A percentile compares a stretch with the other conserved stretches of the same genome.
These are phyloP conservation scores for Debaryomyces subglobosus DNA, from an alignment of 1,139 yeast species.

Conservation along the genomic window DNA sequence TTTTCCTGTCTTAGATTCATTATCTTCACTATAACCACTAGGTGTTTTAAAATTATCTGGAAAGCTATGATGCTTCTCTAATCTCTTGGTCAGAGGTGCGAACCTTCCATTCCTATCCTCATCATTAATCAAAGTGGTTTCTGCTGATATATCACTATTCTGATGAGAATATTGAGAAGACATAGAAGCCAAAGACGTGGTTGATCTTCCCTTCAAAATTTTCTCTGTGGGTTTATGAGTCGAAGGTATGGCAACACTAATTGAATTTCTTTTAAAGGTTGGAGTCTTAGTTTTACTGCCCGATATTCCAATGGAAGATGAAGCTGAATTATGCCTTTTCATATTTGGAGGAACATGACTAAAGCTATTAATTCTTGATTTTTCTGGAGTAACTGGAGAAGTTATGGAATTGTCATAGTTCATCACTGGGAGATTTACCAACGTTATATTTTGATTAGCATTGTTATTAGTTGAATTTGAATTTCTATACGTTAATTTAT, in stretches of 20 bases:
- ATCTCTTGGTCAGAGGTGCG: conserved; percentile 7
- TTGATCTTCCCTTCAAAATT: conserved; percentile 29
- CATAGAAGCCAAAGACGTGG: conserved; percentile 31
- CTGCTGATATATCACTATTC: conserved; percentile 5
- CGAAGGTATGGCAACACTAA: conserved; percentile 24
- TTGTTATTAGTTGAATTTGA: conserved; percentile 7
- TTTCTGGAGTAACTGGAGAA: conserved; percentile 16
- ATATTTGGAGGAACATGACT: conserved; percentile 19
- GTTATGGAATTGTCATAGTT: conserved; percentile 14
- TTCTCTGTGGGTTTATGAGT: conserved; percentile 8
- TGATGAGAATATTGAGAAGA: conserved; percentile 6
- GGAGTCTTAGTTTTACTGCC: conserved; percentile 14
- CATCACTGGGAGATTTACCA: conserved; percentile 31
- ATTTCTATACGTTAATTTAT: conserved; percentile 19
- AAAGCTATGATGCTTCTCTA: conserved; percentile 8
- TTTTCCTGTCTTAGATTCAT: not conserved
- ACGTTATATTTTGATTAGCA: conserved; percentile 17
- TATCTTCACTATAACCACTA: conserved; percentile 6
- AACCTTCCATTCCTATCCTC: conserved; percentile 11
- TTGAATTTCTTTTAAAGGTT: conserved; percentile 27
- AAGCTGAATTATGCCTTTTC: conserved; percentile 27
- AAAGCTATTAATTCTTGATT: not conserved
- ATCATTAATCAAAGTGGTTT: conserved; percentile 17
- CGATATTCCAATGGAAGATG: conserved; percentile 11
- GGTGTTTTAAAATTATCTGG: conserved; percentile 1